These are phyloP conservation scores for Hypseocharis bilobata DNA, from an alignment of 441 rosid species.

Conservation along the genomic window DNA sequence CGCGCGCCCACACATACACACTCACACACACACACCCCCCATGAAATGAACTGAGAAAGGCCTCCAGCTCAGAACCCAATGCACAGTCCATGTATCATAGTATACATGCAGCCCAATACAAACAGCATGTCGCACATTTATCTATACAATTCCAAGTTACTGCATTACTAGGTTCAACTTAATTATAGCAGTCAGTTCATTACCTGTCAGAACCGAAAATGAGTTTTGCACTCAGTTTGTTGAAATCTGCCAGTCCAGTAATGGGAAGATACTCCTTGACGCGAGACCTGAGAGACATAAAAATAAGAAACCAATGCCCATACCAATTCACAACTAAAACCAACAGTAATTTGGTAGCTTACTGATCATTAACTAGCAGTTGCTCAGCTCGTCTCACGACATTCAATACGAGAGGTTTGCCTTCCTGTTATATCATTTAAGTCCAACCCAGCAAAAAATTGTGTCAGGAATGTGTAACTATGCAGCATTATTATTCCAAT, in stretches of 20 bases:
- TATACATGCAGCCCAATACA: too few species aligned
- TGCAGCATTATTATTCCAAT: background rate
- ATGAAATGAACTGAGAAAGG: background rate
- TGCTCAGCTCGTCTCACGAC: slow-evolving; percentile 62
- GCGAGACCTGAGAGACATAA: slow-evolving; percentile 9
- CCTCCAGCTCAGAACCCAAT: background rate
- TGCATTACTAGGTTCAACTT: background rate
- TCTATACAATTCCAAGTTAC: background rate
- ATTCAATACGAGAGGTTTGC: slow-evolving; percentile 54
- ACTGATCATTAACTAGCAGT: slow-evolving; percentile 47
- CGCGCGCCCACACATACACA: too few species aligned
- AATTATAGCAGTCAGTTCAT: background rate
- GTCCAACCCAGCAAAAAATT: slow-evolving; percentile 1
- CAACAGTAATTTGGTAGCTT: slow-evolving; percentile 17
- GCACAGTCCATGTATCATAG: background rate
- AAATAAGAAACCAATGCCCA: background rate
- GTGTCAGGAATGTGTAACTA: background rate
- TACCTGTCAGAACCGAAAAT: slow-evolving; percentile 25
- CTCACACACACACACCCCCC: background rate
- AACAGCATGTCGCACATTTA: background rate
- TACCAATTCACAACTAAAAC: background rate
- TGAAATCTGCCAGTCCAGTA: slow-evolving; percentile 25
- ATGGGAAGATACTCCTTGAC: slow-evolving; percentile 25
- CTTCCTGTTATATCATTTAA: slow-evolving; percentile 39
- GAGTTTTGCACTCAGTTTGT: slow-evolving; percentile 27